These are phyloP conservation scores for Yamadazyma akitaensis DNA, from an alignment of 805 yeast species.

Conservation along the genomic window DNA sequence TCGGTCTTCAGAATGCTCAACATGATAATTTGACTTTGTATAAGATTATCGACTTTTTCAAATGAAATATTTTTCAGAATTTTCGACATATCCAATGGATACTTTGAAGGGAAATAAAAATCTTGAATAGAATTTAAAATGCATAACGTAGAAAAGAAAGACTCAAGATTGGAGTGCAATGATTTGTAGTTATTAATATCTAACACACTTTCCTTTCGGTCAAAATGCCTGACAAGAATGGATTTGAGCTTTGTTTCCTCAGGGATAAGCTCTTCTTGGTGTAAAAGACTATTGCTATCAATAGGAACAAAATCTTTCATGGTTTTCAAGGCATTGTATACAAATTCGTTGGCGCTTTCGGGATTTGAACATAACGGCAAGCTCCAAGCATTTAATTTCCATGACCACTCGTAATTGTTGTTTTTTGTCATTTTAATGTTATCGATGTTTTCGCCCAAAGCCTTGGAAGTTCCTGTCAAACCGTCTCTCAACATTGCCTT, in stretches of 20 bases:
- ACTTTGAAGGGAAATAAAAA: background rate
- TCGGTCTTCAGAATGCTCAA: slow-evolving; percentile 26
- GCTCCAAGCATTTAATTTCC: slow-evolving; percentile 81
- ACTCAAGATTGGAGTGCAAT: slow-evolving; percentile 11
- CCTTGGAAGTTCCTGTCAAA: slow-evolving; percentile 52
- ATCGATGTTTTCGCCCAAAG: slow-evolving; percentile 29
- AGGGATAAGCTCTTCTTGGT: background rate
- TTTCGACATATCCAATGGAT: no score
- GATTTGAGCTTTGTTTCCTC: slow-evolving; percentile 12
- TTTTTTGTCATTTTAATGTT: background rate
- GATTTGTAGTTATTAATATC: slow-evolving; percentile 15
- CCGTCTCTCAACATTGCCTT: slow-evolving; percentile 50
- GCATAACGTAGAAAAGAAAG: slow-evolving; percentile 1
- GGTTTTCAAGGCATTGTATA: slow-evolving; percentile 52
- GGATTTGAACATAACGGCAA: slow-evolving; percentile 46
- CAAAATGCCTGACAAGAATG: slow-evolving; percentile 18
- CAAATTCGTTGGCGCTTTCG: slow-evolving; percentile 38
- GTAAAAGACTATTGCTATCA: background rate
- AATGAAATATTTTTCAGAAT: background rate
- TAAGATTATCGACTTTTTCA: slow-evolving; percentile 33
- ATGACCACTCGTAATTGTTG: slow-evolving; percentile 56
- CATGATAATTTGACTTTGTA: slow-evolving; percentile 40
- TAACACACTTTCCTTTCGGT: slow-evolving; percentile 10
- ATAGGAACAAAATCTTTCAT: slow-evolving; percentile 17
- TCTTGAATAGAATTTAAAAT: background rate